phyloP scores from a whole-genome alignment of 1,284 basidiomycete genomes.

The Melampsora medusae region DNA sequence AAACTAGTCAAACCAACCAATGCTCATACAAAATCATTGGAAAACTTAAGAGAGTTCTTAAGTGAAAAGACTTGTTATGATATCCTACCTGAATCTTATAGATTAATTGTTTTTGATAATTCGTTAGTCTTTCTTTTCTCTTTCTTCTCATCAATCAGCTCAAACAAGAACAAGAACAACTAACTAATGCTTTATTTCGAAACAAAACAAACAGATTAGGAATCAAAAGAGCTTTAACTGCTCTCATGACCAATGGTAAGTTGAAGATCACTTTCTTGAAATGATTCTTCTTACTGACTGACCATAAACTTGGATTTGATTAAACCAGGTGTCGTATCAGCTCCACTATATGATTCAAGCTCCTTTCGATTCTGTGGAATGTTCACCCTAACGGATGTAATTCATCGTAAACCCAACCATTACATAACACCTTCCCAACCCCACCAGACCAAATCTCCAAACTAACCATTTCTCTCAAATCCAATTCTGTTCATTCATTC shows the following conservation, averaged over 20 bases:
- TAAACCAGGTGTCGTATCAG: slow-evolving; percentile 83
- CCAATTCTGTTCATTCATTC: too few species aligned
- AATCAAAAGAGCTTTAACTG: slow-evolving; percentile 87
- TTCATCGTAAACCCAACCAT: slow-evolving; percentile 20
- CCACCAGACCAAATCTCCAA: too few species aligned
- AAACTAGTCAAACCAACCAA: slow-evolving; percentile 36
- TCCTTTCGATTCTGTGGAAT: slow-evolving; percentile 72
- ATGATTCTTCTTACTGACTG: too few species aligned
- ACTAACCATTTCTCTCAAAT: too few species aligned
- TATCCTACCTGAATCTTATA: slow-evolving; percentile 91
- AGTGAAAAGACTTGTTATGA: slow-evolving; percentile 84
- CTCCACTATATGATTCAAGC: slow-evolving; percentile 95
- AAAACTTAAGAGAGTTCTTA: slow-evolving; percentile 76
- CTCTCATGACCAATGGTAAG: slow-evolving; percentile 79
- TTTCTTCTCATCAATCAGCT: too few species aligned
- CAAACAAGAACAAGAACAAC: too few species aligned
- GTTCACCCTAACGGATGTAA: slow-evolving; percentile 25
- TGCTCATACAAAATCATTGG: slow-evolving; percentile 60
- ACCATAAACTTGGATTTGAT: slow-evolving; percentile 3
- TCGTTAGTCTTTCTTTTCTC: slow-evolving; percentile 26
- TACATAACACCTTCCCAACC: too few species aligned
- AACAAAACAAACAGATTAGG: slow-evolving; percentile 64
- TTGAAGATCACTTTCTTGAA: too few species aligned
- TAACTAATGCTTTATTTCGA: too few species aligned
- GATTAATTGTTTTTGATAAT: slow-evolving; percentile 92